A percentile compares a stretch with the other conserved stretches of the same genome.
Evolutionary conservation across 176 grass and related monocot genomes (phyloP).

Genomic region (Aegilops longissima): DNA sequence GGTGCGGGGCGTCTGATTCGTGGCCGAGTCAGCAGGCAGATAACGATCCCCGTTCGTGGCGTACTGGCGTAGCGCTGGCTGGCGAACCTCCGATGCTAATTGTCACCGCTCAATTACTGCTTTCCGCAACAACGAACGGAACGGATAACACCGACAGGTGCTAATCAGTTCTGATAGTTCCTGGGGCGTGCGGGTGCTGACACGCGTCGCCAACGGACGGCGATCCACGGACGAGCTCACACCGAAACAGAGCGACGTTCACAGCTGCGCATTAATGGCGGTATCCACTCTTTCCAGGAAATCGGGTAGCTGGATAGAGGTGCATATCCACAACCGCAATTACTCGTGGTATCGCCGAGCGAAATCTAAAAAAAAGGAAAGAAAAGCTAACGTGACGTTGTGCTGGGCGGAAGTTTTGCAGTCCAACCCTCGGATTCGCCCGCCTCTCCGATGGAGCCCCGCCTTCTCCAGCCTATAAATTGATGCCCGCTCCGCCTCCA

Average conservation of each 20-base stretch:
- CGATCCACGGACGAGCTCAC: neutral
- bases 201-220: constrained; percentile 2
- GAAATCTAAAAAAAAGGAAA: neutral
- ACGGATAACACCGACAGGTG: neutral
- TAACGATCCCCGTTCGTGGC: neutral
- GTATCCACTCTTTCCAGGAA: constrained; percentile 33
- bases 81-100: neutral
- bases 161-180: neutral
- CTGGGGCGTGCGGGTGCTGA: neutral
- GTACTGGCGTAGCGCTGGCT: neutral
- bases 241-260: neutral
- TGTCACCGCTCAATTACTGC: neutral
- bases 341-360: neutral
- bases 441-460: neutral
- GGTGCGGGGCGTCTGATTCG: neutral
- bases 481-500: neutral
- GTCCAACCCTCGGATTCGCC: neutral
- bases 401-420: neutral
- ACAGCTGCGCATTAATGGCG: neutral
- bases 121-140: neutral
- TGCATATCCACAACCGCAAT: constrained; percentile 33
- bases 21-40: constrained; percentile 33
- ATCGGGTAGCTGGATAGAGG: neutral
- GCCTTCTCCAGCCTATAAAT: constrained; percentile 18
- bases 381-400: neutral